These are phyloP conservation scores for Penicillium bovifimosum DNA, from an alignment of 495 filamentous ascomycete species.

Conservation along the genomic window DNA sequence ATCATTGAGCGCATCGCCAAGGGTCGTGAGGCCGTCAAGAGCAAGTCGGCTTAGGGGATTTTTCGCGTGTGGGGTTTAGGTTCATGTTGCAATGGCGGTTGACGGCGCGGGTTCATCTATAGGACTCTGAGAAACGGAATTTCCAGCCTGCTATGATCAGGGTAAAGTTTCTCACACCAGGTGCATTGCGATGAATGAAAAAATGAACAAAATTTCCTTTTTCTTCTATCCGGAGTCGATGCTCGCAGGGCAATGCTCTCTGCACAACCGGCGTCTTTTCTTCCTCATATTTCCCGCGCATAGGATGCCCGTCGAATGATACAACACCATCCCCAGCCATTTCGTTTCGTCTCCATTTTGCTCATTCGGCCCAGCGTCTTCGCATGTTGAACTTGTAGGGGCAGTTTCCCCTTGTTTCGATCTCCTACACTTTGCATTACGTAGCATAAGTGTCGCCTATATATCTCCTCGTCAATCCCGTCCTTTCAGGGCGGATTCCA, in stretches of 20 bases:
- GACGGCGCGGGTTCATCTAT: slow-evolving; percentile 33
- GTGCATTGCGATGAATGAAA: slow-evolving; percentile 29
- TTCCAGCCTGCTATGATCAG: slow-evolving; percentile 30
- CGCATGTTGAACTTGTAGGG: background rate
- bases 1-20: slow-evolving; percentile 79
- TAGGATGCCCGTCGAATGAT: slow-evolving; percentile 5
- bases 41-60: slow-evolving; percentile 34
- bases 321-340: slow-evolving; percentile 2
- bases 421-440: background rate
- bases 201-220: slow-evolving; percentile 26
- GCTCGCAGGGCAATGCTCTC: slow-evolving; percentile 1
- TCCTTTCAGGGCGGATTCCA: slow-evolving; percentile 23
- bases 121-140: slow-evolving; percentile 31
- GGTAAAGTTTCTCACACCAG: slow-evolving; percentile 25
- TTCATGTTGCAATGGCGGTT: slow-evolving; percentile 36
- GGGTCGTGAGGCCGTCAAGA: slow-evolving; percentile 57
- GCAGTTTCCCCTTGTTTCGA: background rate
- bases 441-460: slow-evolving; percentile 25
- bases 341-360: background rate
- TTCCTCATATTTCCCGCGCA: slow-evolving; percentile 5
- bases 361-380: background rate
- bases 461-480: slow-evolving; percentile 48
- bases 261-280: slow-evolving; percentile 3
- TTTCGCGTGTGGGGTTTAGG: slow-evolving; percentile 29
- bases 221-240: slow-evolving; percentile 12